Evolutionary conservation across 1,284 basidiomycete species (phyloP), one percentile per base, ranked within the genome.

Genomic region (Irpex sp.): DNA sequence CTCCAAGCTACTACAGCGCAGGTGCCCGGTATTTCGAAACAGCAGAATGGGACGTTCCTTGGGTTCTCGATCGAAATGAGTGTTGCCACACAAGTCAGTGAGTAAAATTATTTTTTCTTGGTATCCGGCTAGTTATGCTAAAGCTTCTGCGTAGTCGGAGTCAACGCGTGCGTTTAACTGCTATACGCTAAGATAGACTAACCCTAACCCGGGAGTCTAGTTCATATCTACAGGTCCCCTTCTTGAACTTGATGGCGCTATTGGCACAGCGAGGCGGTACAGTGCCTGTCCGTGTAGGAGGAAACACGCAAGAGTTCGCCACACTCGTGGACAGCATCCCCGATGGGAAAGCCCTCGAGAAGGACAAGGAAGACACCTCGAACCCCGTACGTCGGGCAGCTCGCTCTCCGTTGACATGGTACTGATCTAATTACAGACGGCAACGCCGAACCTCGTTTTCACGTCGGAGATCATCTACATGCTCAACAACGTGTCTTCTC

Each of bases 31-130:
- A 70, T 82, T 4, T 85, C 82, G 2, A 85, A 87, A 37, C 73
- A 76, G 6, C 82, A 85, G 65, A 74, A 74, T 47, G 87, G 87
- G 14, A 79, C 82, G 52, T 90, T 90, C 66, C 76, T 84, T 58
- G 88, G 89, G 0, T 89, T 90, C 67, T 87, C 85, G 2, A 78
- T 91, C 59, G 89, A 91, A 72, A 80, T 90, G 77, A 88, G 85
- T 28, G 85, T 91, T 16, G 82, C 82, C 3, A 81, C 82, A 64
- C 82, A 84, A 74, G 75, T 88, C 58, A 72, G 85, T 87, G 71
- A 72, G 85, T 83, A 37, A 47, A 28, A n/a, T 16, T 4, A 21
- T 55, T 7, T 12, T 60, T 60, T 33, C 7, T 4, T 37, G n/a
- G 2, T 42, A 18, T 48, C 39, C 42, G 42, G 36, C 33, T 8